Conservation (phyloP, 1,139 yeast species). For the Saccharomyces hybrid region DNA sequence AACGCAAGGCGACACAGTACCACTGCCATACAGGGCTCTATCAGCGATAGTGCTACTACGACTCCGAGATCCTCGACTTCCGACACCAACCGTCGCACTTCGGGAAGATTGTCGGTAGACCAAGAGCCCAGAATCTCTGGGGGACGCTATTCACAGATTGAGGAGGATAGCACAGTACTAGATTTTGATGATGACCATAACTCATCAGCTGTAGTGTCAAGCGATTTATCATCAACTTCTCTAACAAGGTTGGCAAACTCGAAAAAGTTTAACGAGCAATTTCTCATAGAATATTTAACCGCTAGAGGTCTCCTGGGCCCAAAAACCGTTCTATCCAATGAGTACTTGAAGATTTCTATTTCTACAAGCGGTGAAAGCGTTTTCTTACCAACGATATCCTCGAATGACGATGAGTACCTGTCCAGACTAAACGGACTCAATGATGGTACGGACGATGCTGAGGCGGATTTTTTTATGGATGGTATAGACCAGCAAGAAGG, state of each 20-base stretch:
- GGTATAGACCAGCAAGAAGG: neutral
- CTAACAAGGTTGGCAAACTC: neutral
- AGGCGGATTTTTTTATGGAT: constrained; percentile 1
- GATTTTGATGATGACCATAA: constrained; percentile 5
- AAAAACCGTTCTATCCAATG: constrained; percentile 12
- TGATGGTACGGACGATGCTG: constrained; percentile 11
- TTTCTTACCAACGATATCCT: constrained; percentile 28
- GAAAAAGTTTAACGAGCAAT: constrained; percentile 10
- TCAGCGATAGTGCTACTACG: neutral
- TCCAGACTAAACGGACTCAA: constrained; percentile 23
- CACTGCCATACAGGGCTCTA: neutral
- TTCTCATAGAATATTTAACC: constrained; percentile 18
- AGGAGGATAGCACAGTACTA: constrained; percentile 1
- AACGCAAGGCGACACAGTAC: neutral
- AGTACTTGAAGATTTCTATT: constrained; percentile 15
- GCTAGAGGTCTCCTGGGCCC: constrained; percentile 26
- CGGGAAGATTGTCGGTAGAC: neutral
- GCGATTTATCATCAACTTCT: neutral
- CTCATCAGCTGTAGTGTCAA: neutral
- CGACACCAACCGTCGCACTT: neutral
- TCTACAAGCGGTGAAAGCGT: constrained; percentile 29
- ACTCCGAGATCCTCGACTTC: neutral
- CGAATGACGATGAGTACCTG: constrained; percentile 29
- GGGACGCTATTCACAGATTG: neutral
- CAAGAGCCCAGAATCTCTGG: neutral